Percentiles rank a stretch among this genome's conserved stretches.
Evolutionary conservation across 192 early-diverging fungal species (phyloP).

Genomic region (Gaertneriomyces semiglobifer): DNA sequence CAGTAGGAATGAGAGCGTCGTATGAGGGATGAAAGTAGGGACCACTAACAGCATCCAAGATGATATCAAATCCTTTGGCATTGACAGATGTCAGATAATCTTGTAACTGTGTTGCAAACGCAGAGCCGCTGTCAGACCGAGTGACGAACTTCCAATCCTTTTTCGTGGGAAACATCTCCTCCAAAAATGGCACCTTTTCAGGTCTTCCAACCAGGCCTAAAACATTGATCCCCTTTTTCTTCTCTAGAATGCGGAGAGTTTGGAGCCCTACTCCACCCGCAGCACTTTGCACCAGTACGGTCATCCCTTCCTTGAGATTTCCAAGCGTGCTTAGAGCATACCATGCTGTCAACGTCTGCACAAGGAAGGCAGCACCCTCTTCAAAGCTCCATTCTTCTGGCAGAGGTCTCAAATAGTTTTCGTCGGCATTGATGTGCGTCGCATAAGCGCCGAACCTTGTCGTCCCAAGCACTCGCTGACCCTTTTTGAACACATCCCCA

Average conservation of each 20-base stretch:
- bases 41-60: conserved; percentile 13
- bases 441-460: conserved; percentile 11
- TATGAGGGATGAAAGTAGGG: conserved; percentile 16
- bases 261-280: conserved; percentile 20
- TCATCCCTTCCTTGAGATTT: background rate
- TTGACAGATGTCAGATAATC: conserved; percentile 3
- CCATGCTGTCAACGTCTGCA: conserved; percentile 15
- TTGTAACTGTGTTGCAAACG: background rate
- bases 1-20: conserved; percentile 12
- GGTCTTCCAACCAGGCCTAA: conserved; percentile 17
- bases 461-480: conserved; percentile 12
- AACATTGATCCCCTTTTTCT: background rate
- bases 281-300: conserved; percentile 15
- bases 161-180: conserved; percentile 9
- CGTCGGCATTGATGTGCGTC: conserved; percentile 8
- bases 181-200: conserved; percentile 9
- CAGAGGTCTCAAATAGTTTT: conserved; percentile 1
- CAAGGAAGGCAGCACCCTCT: background rate
- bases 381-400: conserved; percentile 13
- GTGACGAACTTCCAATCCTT: conserved; percentile 20
- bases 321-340: conserved; percentile 16
- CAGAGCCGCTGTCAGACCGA: background rate
- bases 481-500: conserved; percentile 13
- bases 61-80: conserved; percentile 11
- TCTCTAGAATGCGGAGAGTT: conserved; percentile 13